Conservation (phyloP, 371 early-diverging fungal species). For the Haplosporangium sp. region DNA sequence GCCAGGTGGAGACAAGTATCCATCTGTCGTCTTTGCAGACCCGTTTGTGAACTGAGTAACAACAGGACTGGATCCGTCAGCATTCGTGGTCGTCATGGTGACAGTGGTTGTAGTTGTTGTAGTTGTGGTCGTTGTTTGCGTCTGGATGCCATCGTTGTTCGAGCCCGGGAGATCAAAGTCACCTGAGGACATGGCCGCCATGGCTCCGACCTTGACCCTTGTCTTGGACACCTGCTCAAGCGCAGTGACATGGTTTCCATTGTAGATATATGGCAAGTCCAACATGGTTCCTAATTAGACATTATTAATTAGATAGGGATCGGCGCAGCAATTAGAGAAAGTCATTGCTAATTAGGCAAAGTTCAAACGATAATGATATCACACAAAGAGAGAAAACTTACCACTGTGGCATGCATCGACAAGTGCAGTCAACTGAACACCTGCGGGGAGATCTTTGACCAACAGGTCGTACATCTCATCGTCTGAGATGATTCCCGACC, state of each 20-base stretch:
- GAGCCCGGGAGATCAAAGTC: conserved; percentile 42
- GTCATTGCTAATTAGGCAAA: too few species aligned
- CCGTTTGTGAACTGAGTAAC: conserved; percentile 23
- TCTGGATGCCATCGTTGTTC: conserved; percentile 15
- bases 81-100: conserved; percentile 19
- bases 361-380: background rate
- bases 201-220: conserved; percentile 47
- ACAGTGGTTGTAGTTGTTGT: conserved; percentile 43
- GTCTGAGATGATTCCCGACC: conserved; percentile 70
- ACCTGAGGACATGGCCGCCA: conserved; percentile 50
- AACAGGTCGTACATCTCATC: conserved; percentile 71
- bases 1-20: conserved; percentile 16
- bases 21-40: conserved; percentile 10
- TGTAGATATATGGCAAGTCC: conserved; percentile 64
- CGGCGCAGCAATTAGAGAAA: too few species aligned
- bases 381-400: conserved; percentile 4
- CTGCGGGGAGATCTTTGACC: conserved; percentile 66
- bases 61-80: conserved; percentile 8
- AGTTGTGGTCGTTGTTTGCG: conserved; percentile 36
- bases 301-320: background rate
- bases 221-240: conserved; percentile 25
- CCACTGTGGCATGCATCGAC: conserved; percentile 72
- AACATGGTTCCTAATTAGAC: conserved; percentile 57
- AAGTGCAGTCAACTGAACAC: conserved; percentile 67
- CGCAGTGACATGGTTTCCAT: conserved; percentile 46